Percentiles rank a stretch among this genome's conserved stretches.
phyloP scores from a whole-genome alignment of 345 rosid species.

The Gossypium mustelinum region DNA sequence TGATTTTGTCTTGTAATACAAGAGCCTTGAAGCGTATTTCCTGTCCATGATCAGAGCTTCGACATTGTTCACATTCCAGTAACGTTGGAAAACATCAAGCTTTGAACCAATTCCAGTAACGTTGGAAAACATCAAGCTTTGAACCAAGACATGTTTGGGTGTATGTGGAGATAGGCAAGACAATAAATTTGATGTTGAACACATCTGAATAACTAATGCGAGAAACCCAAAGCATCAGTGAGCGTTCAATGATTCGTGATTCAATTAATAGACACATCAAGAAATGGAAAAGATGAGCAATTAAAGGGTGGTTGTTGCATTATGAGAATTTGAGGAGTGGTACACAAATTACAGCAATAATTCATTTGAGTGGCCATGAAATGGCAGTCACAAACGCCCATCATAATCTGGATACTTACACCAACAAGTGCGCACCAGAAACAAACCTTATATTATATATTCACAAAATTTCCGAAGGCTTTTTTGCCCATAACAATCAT shows the following conservation, averaged over 20 bases:
- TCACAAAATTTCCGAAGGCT: constrained; percentile 50
- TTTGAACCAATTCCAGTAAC: too few species aligned
- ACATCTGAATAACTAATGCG: not conserved
- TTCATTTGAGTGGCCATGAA: not conserved
- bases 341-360: not conserved
- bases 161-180: too few species aligned
- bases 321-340: not conserved
- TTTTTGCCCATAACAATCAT: constrained; percentile 44
- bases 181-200: not conserved
- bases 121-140: too few species aligned
- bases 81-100: too few species aligned
- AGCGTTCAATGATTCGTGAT: not conserved
- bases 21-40: too few species aligned
- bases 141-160: too few species aligned
- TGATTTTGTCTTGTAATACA: too few species aligned
- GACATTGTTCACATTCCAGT: too few species aligned
- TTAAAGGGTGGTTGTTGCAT: constrained; percentile 12
- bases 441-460: constrained; percentile 38
- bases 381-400: constrained; percentile 13
- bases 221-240: not conserved
- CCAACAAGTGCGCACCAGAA: constrained; percentile 18
- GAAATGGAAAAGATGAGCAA: not conserved
- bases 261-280: not conserved
- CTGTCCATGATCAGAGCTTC: too few species aligned
- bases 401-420: constrained; percentile 8